Percentiles rank a stretch among this genome's conserved stretches.
phyloP scores from a whole-genome alignment of 352 stramenopile species.

The Phytopythium vexans region DNA sequence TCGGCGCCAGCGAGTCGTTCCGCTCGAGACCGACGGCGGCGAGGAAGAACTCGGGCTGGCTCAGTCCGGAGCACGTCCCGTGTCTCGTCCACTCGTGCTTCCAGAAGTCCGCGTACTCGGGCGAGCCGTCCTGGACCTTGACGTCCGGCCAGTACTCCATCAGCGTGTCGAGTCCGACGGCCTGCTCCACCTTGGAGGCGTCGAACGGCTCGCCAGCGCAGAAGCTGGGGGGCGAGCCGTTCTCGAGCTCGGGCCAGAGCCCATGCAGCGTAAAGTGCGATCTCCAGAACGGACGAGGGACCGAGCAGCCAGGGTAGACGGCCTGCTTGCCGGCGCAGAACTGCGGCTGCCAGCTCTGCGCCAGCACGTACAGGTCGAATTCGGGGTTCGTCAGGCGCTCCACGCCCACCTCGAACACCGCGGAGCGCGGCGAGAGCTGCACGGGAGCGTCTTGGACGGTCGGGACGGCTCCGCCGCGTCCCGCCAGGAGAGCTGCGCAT shows the following conservation, averaged over 20 bases:
- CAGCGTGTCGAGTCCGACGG: constrained; percentile 68
- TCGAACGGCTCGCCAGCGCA: constrained; percentile 79
- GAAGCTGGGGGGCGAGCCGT: constrained; percentile 66
- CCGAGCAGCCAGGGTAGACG: constrained; percentile 65
- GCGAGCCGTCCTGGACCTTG: constrained; percentile 51
- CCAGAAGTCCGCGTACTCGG: constrained; percentile 87
- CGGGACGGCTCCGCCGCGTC: no score
- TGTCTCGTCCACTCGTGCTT: constrained; percentile 93
- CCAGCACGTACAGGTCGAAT: constrained; percentile 90
- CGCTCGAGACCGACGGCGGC: constrained; percentile 74
- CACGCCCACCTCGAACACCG: constrained; percentile 33
- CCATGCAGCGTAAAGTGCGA: constrained; percentile 89
- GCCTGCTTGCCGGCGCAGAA: constrained; percentile 69
- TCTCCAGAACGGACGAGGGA: constrained; percentile 69
- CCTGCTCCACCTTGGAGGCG: constrained; percentile 43
- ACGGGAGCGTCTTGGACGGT: no score
- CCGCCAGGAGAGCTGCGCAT: no score
- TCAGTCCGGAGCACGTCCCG: constrained; percentile 89
- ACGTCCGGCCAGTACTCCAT: constrained; percentile 87
- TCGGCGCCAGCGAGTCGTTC: constrained; percentile 62
- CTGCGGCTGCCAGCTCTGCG: constrained; percentile 87
- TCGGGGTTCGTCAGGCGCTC: constrained; percentile 7
- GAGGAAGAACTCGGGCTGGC: constrained; percentile 84
- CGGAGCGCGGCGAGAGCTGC: constrained; percentile 1
- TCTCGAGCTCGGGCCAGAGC: constrained; percentile 80